A percentile compares a stretch with the other conserved stretches of the same genome.
phyloP scores from a whole-genome alignment of 2,329 filamentous ascomycete genomes.

The Apiospora phragmitis region DNA sequence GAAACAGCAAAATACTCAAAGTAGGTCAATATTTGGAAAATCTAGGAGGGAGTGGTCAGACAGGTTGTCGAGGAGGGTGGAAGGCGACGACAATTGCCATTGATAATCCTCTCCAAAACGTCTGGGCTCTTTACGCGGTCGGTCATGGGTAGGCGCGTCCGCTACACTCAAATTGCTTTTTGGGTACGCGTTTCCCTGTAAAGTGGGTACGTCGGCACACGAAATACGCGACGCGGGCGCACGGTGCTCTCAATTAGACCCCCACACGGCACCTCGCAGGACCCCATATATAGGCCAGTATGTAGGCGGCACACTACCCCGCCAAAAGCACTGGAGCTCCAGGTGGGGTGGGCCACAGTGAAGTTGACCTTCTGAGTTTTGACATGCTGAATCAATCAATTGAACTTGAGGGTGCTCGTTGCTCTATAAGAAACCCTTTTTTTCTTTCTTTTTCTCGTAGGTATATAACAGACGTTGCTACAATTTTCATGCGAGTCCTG shows the following conservation, averaged over 20 bases:
- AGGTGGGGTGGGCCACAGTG: background rate
- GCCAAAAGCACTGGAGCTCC: background rate
- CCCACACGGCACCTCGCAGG: background rate
- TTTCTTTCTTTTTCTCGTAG: too few relatives aligned
- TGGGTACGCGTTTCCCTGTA: background rate
- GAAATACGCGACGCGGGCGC: background rate
- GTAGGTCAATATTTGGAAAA: background rate
- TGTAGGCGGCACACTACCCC: too few relatives aligned
- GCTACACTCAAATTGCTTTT: background rate
- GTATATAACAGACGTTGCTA: too few relatives aligned
- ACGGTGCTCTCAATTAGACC: background rate
- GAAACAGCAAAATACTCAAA: background rate
- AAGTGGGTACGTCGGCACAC: background rate
- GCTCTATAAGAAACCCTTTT: too few relatives aligned
- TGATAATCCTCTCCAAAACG: background rate
- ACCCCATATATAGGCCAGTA: too few relatives aligned
- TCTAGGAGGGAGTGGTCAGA: background rate
- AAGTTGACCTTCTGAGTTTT: background rate
- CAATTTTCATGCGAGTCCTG: too few relatives aligned
- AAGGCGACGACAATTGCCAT: background rate
- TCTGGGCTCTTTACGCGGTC: constrained; percentile 2
- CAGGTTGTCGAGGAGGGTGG: background rate
- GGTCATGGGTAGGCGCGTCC: background rate
- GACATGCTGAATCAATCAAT: too few relatives aligned
- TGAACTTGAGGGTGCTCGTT: too few relatives aligned